A percentile compares a stretch with the other conserved stretches of the same genome.
These are phyloP conservation scores for Boehmeria nivea DNA, from an alignment of 306 rosid genomes.

Conservation along the genomic window DNA sequence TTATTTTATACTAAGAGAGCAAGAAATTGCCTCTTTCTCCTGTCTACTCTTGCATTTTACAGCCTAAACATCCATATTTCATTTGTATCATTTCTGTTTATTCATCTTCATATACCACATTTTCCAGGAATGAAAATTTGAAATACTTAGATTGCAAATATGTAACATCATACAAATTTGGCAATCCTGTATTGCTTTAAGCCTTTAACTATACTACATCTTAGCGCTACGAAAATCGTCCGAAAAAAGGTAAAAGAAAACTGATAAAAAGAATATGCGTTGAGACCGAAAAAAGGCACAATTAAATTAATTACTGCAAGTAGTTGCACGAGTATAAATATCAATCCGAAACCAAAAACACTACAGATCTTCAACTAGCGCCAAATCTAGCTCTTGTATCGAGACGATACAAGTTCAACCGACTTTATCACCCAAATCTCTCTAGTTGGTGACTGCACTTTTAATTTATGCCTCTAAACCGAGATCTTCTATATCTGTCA, in stretches of 20 bases:
- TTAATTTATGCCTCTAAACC: conserved; percentile 23
- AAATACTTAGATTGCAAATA: too few species aligned
- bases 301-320: conserved; percentile 1
- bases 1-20: too few species aligned
- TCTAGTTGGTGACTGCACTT: conserved; percentile 14
- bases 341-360: too few species aligned
- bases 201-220: neutral
- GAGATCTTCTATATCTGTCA: conserved; percentile 60
- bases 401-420: conserved; percentile 15
- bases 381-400: too few species aligned
- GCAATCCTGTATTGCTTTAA: neutral
- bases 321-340: neutral
- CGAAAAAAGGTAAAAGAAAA: too few species aligned
- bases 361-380: too few species aligned
- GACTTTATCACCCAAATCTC: conserved; percentile 9
- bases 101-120: neutral
- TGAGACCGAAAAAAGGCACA: conserved; percentile 6
- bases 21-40: too few species aligned
- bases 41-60: conserved; percentile 6
- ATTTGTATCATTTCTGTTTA: neutral
- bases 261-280: too few species aligned
- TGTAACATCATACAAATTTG: too few species aligned
- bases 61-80: conserved; percentile 4
- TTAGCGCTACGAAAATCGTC: neutral
- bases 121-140: too few species aligned